These are phyloP conservation scores for Acacia acuminata DNA, from an alignment of 306 rosid genomes.

Conservation along the genomic window DNA sequence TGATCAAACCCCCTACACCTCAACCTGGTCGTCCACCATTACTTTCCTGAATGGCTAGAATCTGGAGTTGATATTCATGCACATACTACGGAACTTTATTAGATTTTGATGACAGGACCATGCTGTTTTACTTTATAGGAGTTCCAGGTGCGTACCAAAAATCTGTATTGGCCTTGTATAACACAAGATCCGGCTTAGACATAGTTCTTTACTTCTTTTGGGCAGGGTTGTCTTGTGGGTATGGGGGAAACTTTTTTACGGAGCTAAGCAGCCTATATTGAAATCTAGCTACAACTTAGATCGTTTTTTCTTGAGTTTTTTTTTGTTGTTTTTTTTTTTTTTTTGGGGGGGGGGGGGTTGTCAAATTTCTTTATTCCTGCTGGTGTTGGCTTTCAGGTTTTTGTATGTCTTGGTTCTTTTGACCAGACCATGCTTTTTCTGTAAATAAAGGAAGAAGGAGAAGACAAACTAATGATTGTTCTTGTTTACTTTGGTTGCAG, in stretches of 20 bases:
- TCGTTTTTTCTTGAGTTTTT: neutral
- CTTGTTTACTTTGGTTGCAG: slow-evolving; percentile 44
- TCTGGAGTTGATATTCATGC: slow-evolving; percentile 40
- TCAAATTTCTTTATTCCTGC: neutral
- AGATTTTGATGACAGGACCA: slow-evolving; percentile 42
- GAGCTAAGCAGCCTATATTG: neutral
- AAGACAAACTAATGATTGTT: slow-evolving; percentile 28
- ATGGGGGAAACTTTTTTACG: slow-evolving; percentile 11
- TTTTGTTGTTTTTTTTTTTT: no score
- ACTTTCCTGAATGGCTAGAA: slow-evolving; percentile 44
- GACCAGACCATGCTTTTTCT: neutral
- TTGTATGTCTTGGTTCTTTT: neutral
- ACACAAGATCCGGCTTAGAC: slow-evolving; percentile 22
- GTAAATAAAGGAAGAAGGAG: neutral
- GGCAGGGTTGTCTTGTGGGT: neutral
- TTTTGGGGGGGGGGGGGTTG: neutral
- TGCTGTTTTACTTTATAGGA: slow-evolving; percentile 25
- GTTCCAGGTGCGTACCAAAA: slow-evolving; percentile 52
- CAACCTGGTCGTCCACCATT: slow-evolving; percentile 51
- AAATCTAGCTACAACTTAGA: neutral
- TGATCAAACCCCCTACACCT: slow-evolving; percentile 58
- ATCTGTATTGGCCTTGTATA: slow-evolving; percentile 15
- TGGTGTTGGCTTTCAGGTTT: neutral
- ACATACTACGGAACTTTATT: slow-evolving; percentile 49
- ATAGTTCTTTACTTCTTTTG: neutral